Evolutionary conservation across 192 early-diverging fungal species (phyloP).

Genomic region (Backusella tarrabulga): DNA sequence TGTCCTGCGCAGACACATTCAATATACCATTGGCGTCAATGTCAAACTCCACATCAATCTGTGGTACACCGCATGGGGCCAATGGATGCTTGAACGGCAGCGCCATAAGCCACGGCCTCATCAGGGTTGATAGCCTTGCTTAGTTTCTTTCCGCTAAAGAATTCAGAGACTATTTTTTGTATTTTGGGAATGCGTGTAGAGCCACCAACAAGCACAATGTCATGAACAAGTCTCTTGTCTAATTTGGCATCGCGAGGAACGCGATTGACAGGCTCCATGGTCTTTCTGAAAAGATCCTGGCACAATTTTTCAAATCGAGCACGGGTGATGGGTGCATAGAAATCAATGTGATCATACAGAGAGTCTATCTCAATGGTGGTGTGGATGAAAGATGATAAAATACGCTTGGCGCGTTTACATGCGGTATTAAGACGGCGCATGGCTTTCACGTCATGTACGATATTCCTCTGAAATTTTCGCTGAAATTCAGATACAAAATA

Average conservation of each 20-base stretch:
- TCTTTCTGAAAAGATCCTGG: slow-evolving; percentile 86
- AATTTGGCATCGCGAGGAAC: slow-evolving; percentile 86
- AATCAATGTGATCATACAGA: slow-evolving; percentile 76
- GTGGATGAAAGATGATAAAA: slow-evolving; percentile 84
- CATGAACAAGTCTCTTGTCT: slow-evolving; percentile 82
- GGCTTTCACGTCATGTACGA: slow-evolving; percentile 77
- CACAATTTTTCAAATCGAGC: slow-evolving; percentile 93
- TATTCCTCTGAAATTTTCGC: slow-evolving; percentile 70
- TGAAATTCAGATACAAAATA: slow-evolving; percentile 87
- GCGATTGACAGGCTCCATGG: slow-evolving; percentile 82
- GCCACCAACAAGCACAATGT: slow-evolving; percentile 97
- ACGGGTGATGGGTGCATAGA: slow-evolving; percentile 85
- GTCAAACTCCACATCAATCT: slow-evolving; percentile 97
- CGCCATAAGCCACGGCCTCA: slow-evolving; percentile 97
- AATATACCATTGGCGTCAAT: slow-evolving; percentile 94
- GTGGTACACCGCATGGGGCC: slow-evolving; percentile 91
- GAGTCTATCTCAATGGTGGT: slow-evolving; percentile 87
- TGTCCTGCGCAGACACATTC: slow-evolving; percentile 91
- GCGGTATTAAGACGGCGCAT: slow-evolving; percentile 92
- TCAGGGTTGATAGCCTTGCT: slow-evolving; percentile 97
- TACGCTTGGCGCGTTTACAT: slow-evolving; percentile 85
- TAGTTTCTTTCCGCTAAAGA: slow-evolving; percentile 95
- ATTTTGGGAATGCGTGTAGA: slow-evolving; percentile 99
- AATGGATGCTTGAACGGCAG: slow-evolving; percentile 93
- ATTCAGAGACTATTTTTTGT: slow-evolving; percentile 86